A percentile compares a stretch with the other conserved stretches of the same genome.
These are phyloP conservation scores for Fusarium keratoplasticum DNA, from an alignment of 2,329 filamentous ascomycete species.

Conservation along the genomic window DNA sequence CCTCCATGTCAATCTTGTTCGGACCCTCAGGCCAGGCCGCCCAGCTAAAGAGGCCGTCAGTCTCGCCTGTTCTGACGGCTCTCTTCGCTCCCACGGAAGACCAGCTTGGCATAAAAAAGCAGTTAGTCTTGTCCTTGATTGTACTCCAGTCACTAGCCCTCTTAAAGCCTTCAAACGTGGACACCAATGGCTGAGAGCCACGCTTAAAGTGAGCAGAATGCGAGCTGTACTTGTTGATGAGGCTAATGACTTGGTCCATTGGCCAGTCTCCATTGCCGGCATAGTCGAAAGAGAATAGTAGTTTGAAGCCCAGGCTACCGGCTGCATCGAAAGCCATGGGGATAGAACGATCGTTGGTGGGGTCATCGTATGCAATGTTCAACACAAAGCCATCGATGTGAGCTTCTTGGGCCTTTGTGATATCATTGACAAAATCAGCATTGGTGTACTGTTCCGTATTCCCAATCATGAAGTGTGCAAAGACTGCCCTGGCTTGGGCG, in stretches of 20 bases:
- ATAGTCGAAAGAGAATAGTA: background rate
- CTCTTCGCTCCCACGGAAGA: background rate
- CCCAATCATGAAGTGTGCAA: background rate
- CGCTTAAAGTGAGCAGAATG: background rate
- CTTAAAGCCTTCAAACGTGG: background rate
- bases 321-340: background rate
- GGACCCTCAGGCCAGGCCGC: background rate
- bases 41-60: background rate
- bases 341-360: background rate
- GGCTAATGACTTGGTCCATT: background rate
- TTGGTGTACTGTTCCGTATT: background rate
- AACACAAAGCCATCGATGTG: background rate
- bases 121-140: background rate
- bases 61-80: background rate
- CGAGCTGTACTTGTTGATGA: background rate
- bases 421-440: background rate
- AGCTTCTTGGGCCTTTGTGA: background rate
- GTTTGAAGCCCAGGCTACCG: background rate
- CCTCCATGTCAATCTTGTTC: background rate
- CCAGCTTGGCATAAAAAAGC: background rate
- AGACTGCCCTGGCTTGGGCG: background rate
- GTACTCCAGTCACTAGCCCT: background rate
- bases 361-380: background rate
- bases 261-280: background rate
- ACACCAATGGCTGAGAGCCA: background rate